A percentile compares a stretch with the other conserved stretches of the same genome.
Conservation (phyloP, 306 rosid genomes). For the Cicer arietinum region DNA sequence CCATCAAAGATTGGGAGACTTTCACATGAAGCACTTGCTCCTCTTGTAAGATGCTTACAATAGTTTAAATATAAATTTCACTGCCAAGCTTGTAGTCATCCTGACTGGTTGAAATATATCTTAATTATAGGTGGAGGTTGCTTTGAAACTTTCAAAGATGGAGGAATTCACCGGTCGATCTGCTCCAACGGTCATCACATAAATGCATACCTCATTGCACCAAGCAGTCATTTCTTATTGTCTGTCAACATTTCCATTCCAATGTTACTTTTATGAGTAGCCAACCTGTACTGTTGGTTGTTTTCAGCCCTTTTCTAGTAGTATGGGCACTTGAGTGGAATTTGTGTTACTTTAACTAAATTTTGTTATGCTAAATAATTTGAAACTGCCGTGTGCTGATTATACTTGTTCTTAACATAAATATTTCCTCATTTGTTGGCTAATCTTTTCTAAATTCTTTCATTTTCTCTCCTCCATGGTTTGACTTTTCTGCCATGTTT, state of each 20-base stretch:
- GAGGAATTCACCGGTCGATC: constrained; percentile 90
- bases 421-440: constrained; percentile 13
- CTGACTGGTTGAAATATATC: constrained; percentile 16
- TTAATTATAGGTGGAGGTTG: constrained; percentile 81
- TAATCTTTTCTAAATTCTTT: neutral
- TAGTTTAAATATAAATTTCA: constrained; percentile 3
- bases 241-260: constrained; percentile 42
- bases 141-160: constrained; percentile 95
- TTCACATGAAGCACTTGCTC: constrained; percentile 90
- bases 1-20: constrained; percentile 83
- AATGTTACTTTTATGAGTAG: constrained; percentile 31
- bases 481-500: neutral
- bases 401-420: constrained; percentile 14
- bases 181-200: constrained; percentile 93
- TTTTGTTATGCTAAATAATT: constrained; percentile 61
- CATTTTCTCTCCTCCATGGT: neutral
- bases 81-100: constrained; percentile 5
- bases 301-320: constrained; percentile 39
- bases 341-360: constrained; percentile 45
- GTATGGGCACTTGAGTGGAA: constrained; percentile 37
- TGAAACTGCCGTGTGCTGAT: constrained; percentile 38
- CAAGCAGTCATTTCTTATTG: constrained; percentile 36
- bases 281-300: constrained; percentile 42
- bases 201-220: constrained; percentile 13
- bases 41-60: constrained; percentile 69